A percentile compares a stretch with the other conserved stretches of the same genome.
These are phyloP conservation scores for Quercus phellos DNA, from an alignment of 331 rosid species.

Conservation along the genomic window DNA sequence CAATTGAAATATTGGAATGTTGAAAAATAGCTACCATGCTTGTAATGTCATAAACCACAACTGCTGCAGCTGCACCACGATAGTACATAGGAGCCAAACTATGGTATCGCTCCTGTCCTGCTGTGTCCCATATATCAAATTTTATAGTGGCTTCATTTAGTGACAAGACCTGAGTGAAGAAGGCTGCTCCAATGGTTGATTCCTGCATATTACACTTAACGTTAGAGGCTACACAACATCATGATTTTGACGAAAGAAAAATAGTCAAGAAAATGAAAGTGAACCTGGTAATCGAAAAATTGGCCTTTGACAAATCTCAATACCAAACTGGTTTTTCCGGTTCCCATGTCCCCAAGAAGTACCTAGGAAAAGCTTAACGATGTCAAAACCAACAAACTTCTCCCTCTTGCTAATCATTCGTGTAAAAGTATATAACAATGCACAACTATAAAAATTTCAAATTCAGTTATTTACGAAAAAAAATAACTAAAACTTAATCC, in stretches of 20 bases:
- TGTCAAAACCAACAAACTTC: not conserved
- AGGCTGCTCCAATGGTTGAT: slow-evolving; percentile 93
- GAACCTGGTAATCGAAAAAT: slow-evolving; percentile 78
- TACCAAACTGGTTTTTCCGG: slow-evolving; percentile 88
- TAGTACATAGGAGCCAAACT: slow-evolving; percentile 97
- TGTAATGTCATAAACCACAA: slow-evolving; percentile 73
- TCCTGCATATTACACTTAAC: slow-evolving; percentile 41
- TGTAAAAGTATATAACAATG: not conserved
- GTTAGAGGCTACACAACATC: not conserved
- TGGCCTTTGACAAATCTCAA: slow-evolving; percentile 86
- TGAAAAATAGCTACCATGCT: slow-evolving; percentile 46
- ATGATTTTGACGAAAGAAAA: not conserved
- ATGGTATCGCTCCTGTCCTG: slow-evolving; percentile 89
- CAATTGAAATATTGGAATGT: not conserved
- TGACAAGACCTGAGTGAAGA: slow-evolving; percentile 79
- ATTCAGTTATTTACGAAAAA: not conserved
- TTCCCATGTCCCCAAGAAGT: slow-evolving; percentile 86
- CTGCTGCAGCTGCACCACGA: slow-evolving; percentile 89
- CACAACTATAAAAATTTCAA: not conserved
- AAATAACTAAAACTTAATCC: not conserved
- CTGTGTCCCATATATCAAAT: slow-evolving; percentile 96
- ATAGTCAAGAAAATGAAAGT: not conserved
- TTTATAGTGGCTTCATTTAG: slow-evolving; percentile 71
- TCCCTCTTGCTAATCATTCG: not conserved
- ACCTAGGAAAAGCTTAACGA: slow-evolving; percentile 42